Conservation (phyloP, 1,284 basidiomycete genomes). For the Cryptococcus hybrid region DNA sequence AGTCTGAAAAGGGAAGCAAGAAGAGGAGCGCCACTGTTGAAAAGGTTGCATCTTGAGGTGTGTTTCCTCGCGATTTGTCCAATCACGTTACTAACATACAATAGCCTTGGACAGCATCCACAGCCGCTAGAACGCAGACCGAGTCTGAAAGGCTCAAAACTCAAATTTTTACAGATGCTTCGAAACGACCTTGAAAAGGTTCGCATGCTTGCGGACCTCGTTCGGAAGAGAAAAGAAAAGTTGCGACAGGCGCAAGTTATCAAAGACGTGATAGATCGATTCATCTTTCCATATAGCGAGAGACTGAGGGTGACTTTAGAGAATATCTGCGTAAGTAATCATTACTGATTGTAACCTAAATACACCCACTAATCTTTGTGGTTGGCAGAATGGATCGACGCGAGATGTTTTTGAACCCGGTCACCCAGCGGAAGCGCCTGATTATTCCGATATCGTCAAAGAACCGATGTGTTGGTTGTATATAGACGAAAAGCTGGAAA, state of each 20-base stretch:
- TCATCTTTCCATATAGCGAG: conserved; percentile 67
- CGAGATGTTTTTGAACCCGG: conserved; percentile 75
- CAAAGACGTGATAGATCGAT: conserved; percentile 62
- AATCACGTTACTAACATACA: background rate
- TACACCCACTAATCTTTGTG: background rate
- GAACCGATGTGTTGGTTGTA: conserved; percentile 82
- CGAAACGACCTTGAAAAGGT: conserved; percentile 75
- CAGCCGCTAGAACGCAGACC: conserved; percentile 63
- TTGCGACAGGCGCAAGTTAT: conserved; percentile 69
- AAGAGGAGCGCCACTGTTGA: conserved; percentile 88
- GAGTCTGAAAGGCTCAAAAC: conserved; percentile 81
- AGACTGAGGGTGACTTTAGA: conserved; percentile 66
- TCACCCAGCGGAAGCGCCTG: conserved; percentile 77
- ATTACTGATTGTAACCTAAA: no score
- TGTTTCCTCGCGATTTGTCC: conserved; percentile 7
- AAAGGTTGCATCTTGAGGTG: conserved; percentile 85
- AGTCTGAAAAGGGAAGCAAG: conserved; percentile 92
- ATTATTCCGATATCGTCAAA: conserved; percentile 86
- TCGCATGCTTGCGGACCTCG: conserved; percentile 66
- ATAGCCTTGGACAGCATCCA: conserved; percentile 85
- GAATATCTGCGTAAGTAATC: conserved; percentile 63
- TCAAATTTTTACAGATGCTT: conserved; percentile 74
- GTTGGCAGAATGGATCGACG: conserved; percentile 65
- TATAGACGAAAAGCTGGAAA: conserved; percentile 76
- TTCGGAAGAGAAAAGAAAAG: conserved; percentile 76